These are phyloP conservation scores for Lichtheimia ornata DNA, from an alignment of 371 early-diverging fungal genomes.

Conservation along the genomic window DNA sequence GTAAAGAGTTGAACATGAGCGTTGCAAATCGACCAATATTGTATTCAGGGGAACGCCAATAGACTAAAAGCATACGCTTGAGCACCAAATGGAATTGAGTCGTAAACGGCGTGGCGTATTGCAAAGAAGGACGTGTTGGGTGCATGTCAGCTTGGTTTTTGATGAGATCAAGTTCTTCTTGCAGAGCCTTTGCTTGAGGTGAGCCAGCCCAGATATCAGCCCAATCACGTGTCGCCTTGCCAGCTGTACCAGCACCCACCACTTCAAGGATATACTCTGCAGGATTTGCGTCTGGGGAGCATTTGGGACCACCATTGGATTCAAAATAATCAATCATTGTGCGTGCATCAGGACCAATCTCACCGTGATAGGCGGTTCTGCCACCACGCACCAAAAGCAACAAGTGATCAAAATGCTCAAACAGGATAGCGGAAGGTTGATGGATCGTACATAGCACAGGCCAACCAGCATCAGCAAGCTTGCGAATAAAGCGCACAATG, in stretches of 20 bases:
- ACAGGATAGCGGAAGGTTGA: constrained; percentile 67
- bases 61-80: constrained; percentile 52
- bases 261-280: constrained; percentile 74
- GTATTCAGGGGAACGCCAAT: constrained; percentile 63
- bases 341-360: constrained; percentile 54
- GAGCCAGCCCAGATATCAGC: constrained; percentile 51
- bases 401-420: constrained; percentile 68
- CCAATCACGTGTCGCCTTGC: constrained; percentile 54
- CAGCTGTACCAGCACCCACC: not conserved
- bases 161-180: constrained; percentile 25
- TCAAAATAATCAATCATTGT: constrained; percentile 66
- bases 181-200: constrained; percentile 24
- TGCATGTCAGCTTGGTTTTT: constrained; percentile 19
- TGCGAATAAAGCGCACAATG: constrained; percentile 67
- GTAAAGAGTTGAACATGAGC: constrained; percentile 40
- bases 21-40: constrained; percentile 57
- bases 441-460: constrained; percentile 68
- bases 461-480: constrained; percentile 60
- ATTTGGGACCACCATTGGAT: constrained; percentile 55
- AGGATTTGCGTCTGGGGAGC: constrained; percentile 61
- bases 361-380: constrained; percentile 61
- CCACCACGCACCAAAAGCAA: constrained; percentile 74
- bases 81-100: constrained; percentile 46
- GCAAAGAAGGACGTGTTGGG: constrained; percentile 16
- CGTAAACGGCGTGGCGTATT: constrained; percentile 34